These are phyloP conservation scores for Zalerion maritima DNA, from an alignment of 495 filamentous ascomycete genomes.

Conservation along the genomic window DNA sequence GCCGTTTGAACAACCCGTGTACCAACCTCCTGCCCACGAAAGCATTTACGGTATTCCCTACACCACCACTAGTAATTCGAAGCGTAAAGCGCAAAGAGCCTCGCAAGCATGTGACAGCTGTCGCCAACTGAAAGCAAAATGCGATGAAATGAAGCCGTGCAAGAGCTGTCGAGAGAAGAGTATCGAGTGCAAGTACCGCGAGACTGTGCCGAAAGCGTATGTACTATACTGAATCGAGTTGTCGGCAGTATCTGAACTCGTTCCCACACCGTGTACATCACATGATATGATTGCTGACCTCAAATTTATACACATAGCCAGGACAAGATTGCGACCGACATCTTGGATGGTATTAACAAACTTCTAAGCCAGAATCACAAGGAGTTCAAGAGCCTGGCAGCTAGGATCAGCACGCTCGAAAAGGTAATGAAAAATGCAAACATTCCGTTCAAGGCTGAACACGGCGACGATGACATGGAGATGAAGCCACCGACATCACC, in stretches of 20 bases:
- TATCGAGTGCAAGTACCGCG: conserved; percentile 47
- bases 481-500: too few species aligned
- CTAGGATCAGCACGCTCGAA: conserved; percentile 17
- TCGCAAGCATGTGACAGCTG: conserved; percentile 53
- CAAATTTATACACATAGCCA: conserved; percentile 26
- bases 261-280: conserved; percentile 2
- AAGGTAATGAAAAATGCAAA: conserved; percentile 6
- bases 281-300: conserved; percentile 8
- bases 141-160: conserved; percentile 50
- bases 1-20: conserved; percentile 29
- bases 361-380: neutral
- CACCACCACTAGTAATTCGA: too few species aligned
- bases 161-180: conserved; percentile 42
- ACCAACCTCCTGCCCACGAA: too few species aligned
- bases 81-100: conserved; percentile 36
- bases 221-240: conserved; percentile 9
- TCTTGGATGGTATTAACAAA: conserved; percentile 21
- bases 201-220: conserved; percentile 53
- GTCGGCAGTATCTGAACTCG: conserved; percentile 1
- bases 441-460: conserved; percentile 7
- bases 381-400: conserved; percentile 16
- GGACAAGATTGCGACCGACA: conserved; percentile 36
- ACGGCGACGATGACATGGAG: conserved; percentile 25
- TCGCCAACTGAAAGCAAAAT: conserved; percentile 55
- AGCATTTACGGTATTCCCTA: too few species aligned